A percentile compares a stretch with the other conserved stretches of the same genome.
Conservation (phyloP, 2,329 filamentous ascomycete genomes). For the Phyllosticta paracitricarpa region DNA sequence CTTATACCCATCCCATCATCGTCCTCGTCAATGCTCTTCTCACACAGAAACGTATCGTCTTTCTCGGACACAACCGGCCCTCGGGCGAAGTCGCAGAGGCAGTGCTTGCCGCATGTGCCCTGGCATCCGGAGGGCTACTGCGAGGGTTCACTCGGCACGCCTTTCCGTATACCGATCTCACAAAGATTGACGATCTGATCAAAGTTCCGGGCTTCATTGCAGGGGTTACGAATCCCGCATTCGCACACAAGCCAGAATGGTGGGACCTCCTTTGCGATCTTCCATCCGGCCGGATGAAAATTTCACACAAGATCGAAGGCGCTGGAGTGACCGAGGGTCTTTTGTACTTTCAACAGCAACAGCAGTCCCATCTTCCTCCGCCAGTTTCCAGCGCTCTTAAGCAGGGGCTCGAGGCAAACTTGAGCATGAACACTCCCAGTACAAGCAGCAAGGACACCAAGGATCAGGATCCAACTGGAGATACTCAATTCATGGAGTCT, state of each 20-base stretch:
- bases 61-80: conserved; percentile 87
- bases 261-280: conserved; percentile 96
- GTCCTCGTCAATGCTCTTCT: conserved; percentile 89
- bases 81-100: conserved; percentile 95
- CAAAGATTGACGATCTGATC: conserved; percentile 91
- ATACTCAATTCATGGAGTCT: conserved; percentile 79
- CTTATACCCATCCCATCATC: conserved; percentile 86
- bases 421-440: conserved; percentile 17
- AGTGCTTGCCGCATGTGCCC: conserved; percentile 90
- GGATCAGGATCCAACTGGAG: conserved; percentile 64
- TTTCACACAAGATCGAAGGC: conserved; percentile 76
- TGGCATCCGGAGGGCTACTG: conserved; percentile 85
- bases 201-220: conserved; percentile 97
- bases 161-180: conserved; percentile 95
- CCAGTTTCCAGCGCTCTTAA: conserved; percentile 9
- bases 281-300: conserved; percentile 85
- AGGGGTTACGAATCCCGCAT: conserved; percentile 93
- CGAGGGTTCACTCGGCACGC: conserved; percentile 91
- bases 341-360: conserved; percentile 76
- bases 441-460: conserved; percentile 26
- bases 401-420: conserved; percentile 26
- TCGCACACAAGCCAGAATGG: conserved; percentile 92
- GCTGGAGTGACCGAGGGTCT: conserved; percentile 77
- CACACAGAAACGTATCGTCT: conserved; percentile 93
- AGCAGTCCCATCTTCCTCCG: conserved; percentile 29